Evolutionary conservation across 2,329 filamentous ascomycete genomes (phyloP).

Genomic region (Verticillium longisporum): DNA sequence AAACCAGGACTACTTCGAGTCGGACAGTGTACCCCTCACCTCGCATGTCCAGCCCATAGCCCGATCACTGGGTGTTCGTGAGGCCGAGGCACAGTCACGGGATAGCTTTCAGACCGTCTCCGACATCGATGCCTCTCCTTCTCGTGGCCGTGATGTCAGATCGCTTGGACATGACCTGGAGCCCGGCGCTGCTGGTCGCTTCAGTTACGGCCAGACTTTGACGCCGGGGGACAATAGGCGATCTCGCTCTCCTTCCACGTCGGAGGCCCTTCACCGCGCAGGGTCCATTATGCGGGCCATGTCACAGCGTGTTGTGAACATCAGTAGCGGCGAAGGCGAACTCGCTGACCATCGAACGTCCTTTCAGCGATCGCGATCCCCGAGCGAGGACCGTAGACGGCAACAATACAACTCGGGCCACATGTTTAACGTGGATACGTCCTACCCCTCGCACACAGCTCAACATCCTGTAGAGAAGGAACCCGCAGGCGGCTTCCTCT

Average conservation of each 20-base stretch:
- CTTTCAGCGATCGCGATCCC: conserved; percentile 52
- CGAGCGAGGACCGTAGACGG: conserved; percentile 44
- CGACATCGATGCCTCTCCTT: conserved; percentile 48
- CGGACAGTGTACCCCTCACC: conserved; percentile 52
- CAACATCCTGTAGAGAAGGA: conserved; percentile 40
- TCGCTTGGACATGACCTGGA: conserved; percentile 46
- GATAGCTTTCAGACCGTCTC: conserved; percentile 53
- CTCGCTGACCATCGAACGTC: conserved; percentile 66
- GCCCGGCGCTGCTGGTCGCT: conserved; percentile 52
- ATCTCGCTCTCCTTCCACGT: conserved; percentile 57
- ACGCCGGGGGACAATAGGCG: conserved; percentile 43
- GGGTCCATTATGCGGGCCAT: conserved; percentile 76
- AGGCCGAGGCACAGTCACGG: conserved; percentile 32
- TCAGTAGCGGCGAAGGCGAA: conserved; percentile 81
- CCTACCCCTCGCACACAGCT: conserved; percentile 43
- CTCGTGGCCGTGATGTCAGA: conserved; percentile 38
- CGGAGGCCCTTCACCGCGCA: conserved; percentile 60
- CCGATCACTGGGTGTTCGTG: conserved; percentile 35
- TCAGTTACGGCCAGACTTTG: conserved; percentile 51
- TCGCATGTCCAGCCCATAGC: conserved; percentile 49
- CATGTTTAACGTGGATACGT: conserved; percentile 32
- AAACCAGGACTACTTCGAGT: conserved; percentile 41
- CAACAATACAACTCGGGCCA: conserved; percentile 28
- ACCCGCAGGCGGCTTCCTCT: conserved; percentile 2
- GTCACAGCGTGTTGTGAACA: conserved; percentile 95